Conservation (phyloP, 495 filamentous ascomycete species). For the Sporormia fimetaria region DNA sequence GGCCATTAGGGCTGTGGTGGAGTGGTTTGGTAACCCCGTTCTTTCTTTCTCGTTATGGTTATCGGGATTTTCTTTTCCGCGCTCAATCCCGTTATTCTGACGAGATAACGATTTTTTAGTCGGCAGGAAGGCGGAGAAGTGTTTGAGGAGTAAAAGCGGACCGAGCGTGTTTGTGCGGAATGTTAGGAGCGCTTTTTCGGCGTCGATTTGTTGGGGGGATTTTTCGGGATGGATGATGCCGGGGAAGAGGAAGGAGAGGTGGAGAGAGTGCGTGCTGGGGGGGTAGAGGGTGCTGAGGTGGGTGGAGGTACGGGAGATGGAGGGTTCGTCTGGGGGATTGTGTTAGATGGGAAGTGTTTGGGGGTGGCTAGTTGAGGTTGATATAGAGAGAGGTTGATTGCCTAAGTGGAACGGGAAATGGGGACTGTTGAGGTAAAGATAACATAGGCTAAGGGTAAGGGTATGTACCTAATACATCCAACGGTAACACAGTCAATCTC, state of each 20-base stretch:
- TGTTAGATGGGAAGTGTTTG: too few relatives aligned
- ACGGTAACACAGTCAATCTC: conserved; percentile 43
- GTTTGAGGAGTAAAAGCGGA: conserved; percentile 63
- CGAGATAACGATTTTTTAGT: conserved; percentile 29
- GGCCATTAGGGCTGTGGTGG: conserved; percentile 58
- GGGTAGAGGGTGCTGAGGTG: conserved; percentile 40
- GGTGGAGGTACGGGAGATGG: conserved; percentile 37
- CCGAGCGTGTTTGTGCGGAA: conserved; percentile 62
- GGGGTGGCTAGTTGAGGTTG: conserved; percentile 15
- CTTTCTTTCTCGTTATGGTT: neutral
- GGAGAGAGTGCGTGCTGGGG: conserved; percentile 41
- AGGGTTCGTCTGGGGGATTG: conserved; percentile 41
- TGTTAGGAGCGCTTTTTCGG: conserved; percentile 44
- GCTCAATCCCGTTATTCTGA: too few relatives aligned
- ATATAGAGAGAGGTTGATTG: too few relatives aligned
- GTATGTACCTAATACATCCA: conserved; percentile 48
- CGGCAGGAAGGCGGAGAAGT: conserved; percentile 58
- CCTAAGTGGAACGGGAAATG: too few relatives aligned
- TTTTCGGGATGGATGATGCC: conserved; percentile 70
- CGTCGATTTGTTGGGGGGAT: conserved; percentile 50
- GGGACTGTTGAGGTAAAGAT: too few relatives aligned
- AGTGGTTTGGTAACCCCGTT: conserved; percentile 4
- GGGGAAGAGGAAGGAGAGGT: conserved; percentile 57
- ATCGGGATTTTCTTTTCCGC: neutral
- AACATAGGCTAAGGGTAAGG: too few relatives aligned